These are phyloP conservation scores for Penicillium sumatraense DNA, from an alignment of 2,329 filamentous ascomycete genomes.

Conservation along the genomic window DNA sequence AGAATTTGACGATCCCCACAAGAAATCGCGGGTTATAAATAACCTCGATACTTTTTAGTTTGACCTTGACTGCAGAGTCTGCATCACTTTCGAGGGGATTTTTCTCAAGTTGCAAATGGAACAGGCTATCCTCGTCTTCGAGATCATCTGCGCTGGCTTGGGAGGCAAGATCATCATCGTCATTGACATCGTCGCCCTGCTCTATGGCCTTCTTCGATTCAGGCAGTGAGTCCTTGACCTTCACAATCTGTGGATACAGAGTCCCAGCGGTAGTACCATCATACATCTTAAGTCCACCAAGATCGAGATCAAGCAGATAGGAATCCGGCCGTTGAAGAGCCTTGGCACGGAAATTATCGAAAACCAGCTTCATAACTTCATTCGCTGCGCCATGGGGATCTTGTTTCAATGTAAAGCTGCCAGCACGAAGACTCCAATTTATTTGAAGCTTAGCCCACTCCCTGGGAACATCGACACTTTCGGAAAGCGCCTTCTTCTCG, in stretches of 20 bases:
- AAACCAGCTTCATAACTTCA: slow-evolving; percentile 88
- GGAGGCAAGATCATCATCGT: slow-evolving; percentile 38
- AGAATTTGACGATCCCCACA: slow-evolving; percentile 90
- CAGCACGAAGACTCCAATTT: slow-evolving; percentile 89
- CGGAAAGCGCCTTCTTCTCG: slow-evolving; percentile 86
- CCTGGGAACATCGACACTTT: slow-evolving; percentile 84
- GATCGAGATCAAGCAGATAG: slow-evolving; percentile 81
- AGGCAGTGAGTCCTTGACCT: slow-evolving; percentile 82
- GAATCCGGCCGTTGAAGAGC: slow-evolving; percentile 90
- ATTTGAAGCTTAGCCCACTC: slow-evolving; percentile 93
- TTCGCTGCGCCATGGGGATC: slow-evolving; percentile 76
- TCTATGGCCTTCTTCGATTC: slow-evolving; percentile 51
- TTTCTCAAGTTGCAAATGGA: slow-evolving; percentile 89
- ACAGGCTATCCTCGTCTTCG: slow-evolving; percentile 75
- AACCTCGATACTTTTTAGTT: slow-evolving; percentile 92
- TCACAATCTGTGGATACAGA: slow-evolving; percentile 91
- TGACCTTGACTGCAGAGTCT: slow-evolving; percentile 86
- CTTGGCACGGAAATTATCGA: slow-evolving; percentile 92
- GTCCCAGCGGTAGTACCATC: slow-evolving; percentile 93
- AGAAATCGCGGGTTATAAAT: slow-evolving; percentile 97
- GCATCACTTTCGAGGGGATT: slow-evolving; percentile 92
- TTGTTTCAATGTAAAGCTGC: slow-evolving; percentile 91
- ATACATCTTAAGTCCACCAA: slow-evolving; percentile 91
- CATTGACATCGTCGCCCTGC: slow-evolving; percentile 35
- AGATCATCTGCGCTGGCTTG: slow-evolving; percentile 47